Base-by-base conservation (phyloP, 2,329 filamentous ascomycete species). In the Cladophialophora psammophila region DNA sequence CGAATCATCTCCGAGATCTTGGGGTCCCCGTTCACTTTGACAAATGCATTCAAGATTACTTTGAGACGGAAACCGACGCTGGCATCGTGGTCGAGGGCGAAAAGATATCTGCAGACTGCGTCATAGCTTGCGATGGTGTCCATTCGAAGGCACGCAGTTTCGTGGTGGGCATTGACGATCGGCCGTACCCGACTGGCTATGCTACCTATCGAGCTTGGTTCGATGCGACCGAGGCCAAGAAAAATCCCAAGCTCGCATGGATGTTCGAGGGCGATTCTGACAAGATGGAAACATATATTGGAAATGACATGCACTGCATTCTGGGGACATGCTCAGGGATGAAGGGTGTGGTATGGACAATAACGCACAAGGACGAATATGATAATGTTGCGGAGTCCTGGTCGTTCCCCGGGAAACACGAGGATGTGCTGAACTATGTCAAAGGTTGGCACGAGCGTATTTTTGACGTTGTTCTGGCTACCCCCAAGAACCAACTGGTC, bases 401-500 rank as follows among this genome's bases (percentile, higher is more conserved):
- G 83, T 83, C 80, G 1, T 84, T 85, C 67, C 83, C 84, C 0
- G 83, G 82, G 2, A 82, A 83, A 52, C 76, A 85, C 0, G 80
- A 82, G 52, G 84, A 86, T 53, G 85, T 85, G 0, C 78, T 80
- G 66, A 77, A 81, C 60, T 79, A 84, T 0, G 73, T 86, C 10
- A 78, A 85, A 57, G 82, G 80, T 20, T 86, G 84, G 84, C 80
- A 86, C 74, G 78, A 83, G 12, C 69, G 81, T 55, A 83, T 80
- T 63, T 77, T 77, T 31, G 79, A 79, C 20, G 83, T 86, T 66
- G 78, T 86, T 50, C 69, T 75, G 59, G 72, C 72, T 32, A 79
- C 78, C 0, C 78, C 77, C 2, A 52, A 64, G 9, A 52, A 71
- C 0, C 60, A 65, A 7, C 69, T 75, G 7, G 72, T 75, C 18